Evolutionary conservation across 495 filamentous ascomycete species (phyloP).

Genomic region (Cetradonia linearis): DNA sequence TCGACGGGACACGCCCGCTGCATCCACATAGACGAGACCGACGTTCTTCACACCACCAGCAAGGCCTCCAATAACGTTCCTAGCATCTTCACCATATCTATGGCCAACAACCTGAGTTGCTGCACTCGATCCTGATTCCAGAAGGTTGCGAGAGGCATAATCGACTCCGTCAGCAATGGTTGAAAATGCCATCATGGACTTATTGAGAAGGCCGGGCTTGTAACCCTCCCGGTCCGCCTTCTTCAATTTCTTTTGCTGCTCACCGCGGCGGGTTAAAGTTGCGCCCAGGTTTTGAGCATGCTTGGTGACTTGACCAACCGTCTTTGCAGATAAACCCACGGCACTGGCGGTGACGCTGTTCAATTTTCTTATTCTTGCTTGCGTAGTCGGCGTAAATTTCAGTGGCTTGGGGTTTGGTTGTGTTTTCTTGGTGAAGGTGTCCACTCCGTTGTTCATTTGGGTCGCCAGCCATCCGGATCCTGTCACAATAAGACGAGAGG

Average conservation of each 20-base stretch:
- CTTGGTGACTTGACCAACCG: conserved; percentile 68
- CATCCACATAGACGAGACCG: conserved; percentile 95
- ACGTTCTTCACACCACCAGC: conserved; percentile 90
- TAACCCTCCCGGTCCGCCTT: conserved; percentile 58
- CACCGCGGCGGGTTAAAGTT: conserved; percentile 51
- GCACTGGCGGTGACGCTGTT: conserved; percentile 68
- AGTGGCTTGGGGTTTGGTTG: conserved; percentile 67
- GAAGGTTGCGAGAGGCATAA: conserved; percentile 63
- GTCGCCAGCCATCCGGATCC: conserved; percentile 69
- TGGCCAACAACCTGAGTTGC: conserved; percentile 75
- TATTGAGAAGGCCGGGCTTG: conserved; percentile 89
- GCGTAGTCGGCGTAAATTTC: conserved; percentile 78
- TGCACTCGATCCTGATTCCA: conserved; percentile 61
- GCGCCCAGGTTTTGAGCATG: conserved; percentile 86
- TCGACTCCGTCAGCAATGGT: conserved; percentile 91
- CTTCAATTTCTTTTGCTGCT: conserved; percentile 43
- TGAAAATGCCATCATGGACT: conserved; percentile 90
- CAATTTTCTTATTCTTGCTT: conserved; percentile 74
- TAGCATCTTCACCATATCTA: conserved; percentile 75
- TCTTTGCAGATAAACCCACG: conserved; percentile 70
- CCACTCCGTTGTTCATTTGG: conserved; percentile 61
- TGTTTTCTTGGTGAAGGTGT: conserved; percentile 68
- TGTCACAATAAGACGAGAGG: conserved; percentile 87
- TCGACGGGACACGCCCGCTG: conserved; percentile 75
- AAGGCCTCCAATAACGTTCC: conserved; percentile 57